These are phyloP conservation scores for Solanum lycopersicoides DNA, from an alignment of 257 asterid genomes.

Conservation along the genomic window DNA sequence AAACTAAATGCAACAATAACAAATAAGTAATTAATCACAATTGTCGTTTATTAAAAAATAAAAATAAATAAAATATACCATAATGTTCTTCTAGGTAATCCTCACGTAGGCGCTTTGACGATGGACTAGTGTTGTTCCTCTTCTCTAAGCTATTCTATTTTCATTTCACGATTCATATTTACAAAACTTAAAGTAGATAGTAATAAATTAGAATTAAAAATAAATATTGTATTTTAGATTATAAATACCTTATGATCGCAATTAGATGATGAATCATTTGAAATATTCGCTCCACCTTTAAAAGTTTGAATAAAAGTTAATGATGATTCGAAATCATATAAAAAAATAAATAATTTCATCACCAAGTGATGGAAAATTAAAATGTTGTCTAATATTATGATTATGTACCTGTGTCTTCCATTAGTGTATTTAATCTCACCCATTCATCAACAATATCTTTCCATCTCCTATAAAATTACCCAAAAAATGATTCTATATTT, in stretches of 20 bases:
- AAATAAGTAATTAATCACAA: background rate
- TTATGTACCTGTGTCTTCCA: constrained; percentile 22
- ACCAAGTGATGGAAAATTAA: background rate
- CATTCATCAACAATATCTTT: constrained; percentile 49
- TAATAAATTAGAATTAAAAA: background rate
- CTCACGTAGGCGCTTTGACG: background rate
- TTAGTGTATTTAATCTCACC: constrained; percentile 29
- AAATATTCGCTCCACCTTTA: background rate
- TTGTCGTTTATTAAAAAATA: background rate
- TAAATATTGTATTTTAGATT: background rate
- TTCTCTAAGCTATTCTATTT: background rate
- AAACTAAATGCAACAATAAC: background rate
- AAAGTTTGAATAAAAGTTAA: background rate
- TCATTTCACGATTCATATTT: background rate
- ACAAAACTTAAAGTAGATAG: background rate
- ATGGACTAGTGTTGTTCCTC: background rate
- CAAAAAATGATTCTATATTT: background rate
- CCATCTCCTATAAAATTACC: constrained; percentile 29
- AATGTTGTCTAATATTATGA: background rate
- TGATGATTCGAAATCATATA: background rate
- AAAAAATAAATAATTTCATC: background rate
- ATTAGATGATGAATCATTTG: background rate
- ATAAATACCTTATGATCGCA: background rate
- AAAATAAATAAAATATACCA: background rate
- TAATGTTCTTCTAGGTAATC: background rate